Conservation (phyloP, 108 stramenopile species). For the Skeletonema grethae region DNA sequence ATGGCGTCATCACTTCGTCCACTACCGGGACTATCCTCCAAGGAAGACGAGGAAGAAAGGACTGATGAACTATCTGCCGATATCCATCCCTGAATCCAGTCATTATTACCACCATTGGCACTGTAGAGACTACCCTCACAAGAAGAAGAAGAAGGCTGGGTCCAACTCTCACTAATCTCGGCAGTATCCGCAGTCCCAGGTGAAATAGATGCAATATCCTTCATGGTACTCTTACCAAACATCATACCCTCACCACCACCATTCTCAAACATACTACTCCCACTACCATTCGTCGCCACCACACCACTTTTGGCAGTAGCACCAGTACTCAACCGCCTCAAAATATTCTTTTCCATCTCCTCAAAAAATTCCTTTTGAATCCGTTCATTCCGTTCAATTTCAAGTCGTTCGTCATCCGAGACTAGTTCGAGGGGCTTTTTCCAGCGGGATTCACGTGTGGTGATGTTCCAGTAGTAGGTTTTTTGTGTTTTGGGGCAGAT, state of each 20-base stretch:
- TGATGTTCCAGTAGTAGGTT: slow-evolving; percentile 92
- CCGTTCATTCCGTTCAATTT: slow-evolving; percentile 70
- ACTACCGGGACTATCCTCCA: slow-evolving; percentile 5
- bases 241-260: neutral
- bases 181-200: neutral
- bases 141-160: neutral
- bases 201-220: neutral
- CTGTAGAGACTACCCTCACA: neutral
- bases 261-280: neutral
- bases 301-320: neutral
- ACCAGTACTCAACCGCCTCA: slow-evolving; percentile 36
- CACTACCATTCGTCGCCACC: neutral
- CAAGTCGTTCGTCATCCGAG: slow-evolving; percentile 55
- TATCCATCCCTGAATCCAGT: slow-evolving; percentile 22
- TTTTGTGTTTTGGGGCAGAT: slow-evolving; percentile 73
- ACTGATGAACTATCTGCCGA: neutral
- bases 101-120: neutral
- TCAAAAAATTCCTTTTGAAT: slow-evolving; percentile 83
- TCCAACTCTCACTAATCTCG: neutral
- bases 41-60: neutral
- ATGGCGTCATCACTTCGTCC: slow-evolving; percentile 13
- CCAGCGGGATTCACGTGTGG: slow-evolving; percentile 95
- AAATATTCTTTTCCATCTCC: slow-evolving; percentile 89
- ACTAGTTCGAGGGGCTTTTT: slow-evolving; percentile 86
- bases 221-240: neutral